Evolutionary conservation across 1,284 basidiomycete species (phyloP), one percentile per base, ranked within the genome.

Genomic region (Cutaneotrichosporon mucoides): DNA sequence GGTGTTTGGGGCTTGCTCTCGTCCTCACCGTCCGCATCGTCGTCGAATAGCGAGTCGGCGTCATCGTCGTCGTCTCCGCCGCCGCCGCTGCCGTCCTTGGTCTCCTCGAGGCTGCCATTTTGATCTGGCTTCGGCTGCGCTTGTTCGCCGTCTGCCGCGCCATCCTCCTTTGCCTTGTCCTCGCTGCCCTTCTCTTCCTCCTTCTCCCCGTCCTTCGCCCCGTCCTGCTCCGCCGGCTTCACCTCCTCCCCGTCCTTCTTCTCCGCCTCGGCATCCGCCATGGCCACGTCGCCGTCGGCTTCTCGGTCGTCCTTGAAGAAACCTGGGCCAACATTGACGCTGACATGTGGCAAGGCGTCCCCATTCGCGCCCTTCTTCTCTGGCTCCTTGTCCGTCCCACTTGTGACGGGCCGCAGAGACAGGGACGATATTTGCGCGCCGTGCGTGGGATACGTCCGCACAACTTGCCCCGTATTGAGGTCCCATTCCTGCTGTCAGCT

Each of bases 361-460:
- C 51, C 51, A 41, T 53, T 53, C 13, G 16, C 41, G 13, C 51
- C 51, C 41, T 44, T 11, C 41, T 16, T 47, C 34, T 45, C 52
- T 5, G 60, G 55, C 11, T 41, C 56, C 34, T 53, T 36, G 40
- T 46, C 42, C 9, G 48, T 42, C n/a, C 24, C 40, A 10, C 16
- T 44, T 1, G 44, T 52, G 8, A 45, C 72, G 3, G 95, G 93
- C 55, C 90, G 84, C 36, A 96, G 83, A 15, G 88, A 85, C 45
- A 98, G 79, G 11, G 87, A 85, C 3, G 91, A 87, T 10, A 99
- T 84, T 73, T 98, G 94, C 2, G 92, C 86, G 34, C 88, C 87
- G 71, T 96, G 92, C 0, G 88, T 85, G 0, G 84, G 86, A 70
- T 90, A 98, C 43, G 83, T 85, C 47, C 93, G 85, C 5, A 88